Conservation (phyloP, 371 early-diverging fungal species). For the Batkoa obscura region DNA sequence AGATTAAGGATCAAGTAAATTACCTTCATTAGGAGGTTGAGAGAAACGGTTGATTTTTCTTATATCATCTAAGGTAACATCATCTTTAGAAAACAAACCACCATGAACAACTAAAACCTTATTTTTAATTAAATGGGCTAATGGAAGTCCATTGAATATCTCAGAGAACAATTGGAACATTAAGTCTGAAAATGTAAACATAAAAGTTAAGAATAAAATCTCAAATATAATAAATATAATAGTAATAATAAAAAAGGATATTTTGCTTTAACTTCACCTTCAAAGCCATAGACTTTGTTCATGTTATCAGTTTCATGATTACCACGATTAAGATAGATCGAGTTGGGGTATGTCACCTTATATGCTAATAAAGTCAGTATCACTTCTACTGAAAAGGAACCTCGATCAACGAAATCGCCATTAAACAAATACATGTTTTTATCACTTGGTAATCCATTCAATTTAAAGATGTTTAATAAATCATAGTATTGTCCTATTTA, state of each 20-base stretch:
- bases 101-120: constrained; percentile 97
- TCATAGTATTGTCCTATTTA: constrained; percentile 88
- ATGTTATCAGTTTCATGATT: constrained; percentile 98
- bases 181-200: constrained; percentile 39
- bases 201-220: too few relatives aligned
- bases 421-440: constrained; percentile 81
- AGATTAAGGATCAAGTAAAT: too few relatives aligned
- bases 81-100: constrained; percentile 83
- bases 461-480: constrained; percentile 78
- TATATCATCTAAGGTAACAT: constrained; percentile 82
- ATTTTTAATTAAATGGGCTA: constrained; percentile 78
- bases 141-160: constrained; percentile 84
- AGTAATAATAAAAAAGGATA: too few relatives aligned
- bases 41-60: constrained; percentile 70
- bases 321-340: constrained; percentile 82
- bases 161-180: constrained; percentile 87
- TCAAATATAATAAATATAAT: too few relatives aligned
- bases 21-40: constrained; percentile 37
- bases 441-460: constrained; percentile 70
- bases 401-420: constrained; percentile 99
- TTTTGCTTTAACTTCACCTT: constrained; percentile 95
- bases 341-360: constrained; percentile 76
- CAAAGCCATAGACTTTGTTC: constrained; percentile 97
- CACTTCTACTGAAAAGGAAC: constrained; percentile 97
- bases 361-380: constrained; percentile 83